Evolutionary conservation across 2,329 filamentous ascomycete genomes (phyloP).

Genomic region (Botrytis aclada): DNA sequence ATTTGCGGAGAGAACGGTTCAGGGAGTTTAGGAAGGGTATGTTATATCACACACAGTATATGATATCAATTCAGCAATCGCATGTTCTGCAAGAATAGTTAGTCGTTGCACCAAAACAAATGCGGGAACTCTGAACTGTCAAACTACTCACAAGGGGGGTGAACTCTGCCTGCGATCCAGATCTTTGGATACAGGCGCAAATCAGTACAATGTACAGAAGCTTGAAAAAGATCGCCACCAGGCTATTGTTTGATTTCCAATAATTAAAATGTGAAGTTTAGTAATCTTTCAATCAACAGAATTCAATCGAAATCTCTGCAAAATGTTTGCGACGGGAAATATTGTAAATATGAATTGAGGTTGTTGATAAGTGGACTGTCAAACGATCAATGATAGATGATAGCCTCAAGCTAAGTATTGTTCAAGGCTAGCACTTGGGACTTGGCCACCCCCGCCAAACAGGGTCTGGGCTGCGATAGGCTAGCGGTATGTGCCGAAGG

Average conservation of each 20-base stretch:
- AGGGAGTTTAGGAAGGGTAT: background rate
- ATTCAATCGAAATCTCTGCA: background rate
- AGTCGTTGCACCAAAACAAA: background rate
- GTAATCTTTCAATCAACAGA: too few relatives aligned
- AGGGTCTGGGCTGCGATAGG: background rate
- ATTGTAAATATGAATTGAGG: background rate
- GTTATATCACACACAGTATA: background rate
- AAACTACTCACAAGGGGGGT: slow-evolving; percentile 1
- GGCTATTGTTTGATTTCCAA: background rate
- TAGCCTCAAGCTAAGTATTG: background rate
- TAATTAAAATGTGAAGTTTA: background rate
- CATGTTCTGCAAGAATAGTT: background rate
- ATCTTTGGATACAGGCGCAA: background rate
- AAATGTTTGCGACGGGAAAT: background rate
- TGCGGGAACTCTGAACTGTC: background rate
- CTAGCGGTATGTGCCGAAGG: background rate
- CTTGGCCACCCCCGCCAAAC: background rate
- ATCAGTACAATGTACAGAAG: background rate
- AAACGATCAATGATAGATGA: background rate
- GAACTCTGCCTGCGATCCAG: background rate
- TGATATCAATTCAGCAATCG: background rate
- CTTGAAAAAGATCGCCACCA: background rate
- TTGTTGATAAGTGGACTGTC: slow-evolving; percentile 6
- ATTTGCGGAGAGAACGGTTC: background rate
- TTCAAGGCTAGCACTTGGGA: background rate